Evolutionary conservation across 139 green algal species (phyloP), one percentile per base, ranked within the genome.

Genomic region (Astrephomene gubernaculifera): DNA sequence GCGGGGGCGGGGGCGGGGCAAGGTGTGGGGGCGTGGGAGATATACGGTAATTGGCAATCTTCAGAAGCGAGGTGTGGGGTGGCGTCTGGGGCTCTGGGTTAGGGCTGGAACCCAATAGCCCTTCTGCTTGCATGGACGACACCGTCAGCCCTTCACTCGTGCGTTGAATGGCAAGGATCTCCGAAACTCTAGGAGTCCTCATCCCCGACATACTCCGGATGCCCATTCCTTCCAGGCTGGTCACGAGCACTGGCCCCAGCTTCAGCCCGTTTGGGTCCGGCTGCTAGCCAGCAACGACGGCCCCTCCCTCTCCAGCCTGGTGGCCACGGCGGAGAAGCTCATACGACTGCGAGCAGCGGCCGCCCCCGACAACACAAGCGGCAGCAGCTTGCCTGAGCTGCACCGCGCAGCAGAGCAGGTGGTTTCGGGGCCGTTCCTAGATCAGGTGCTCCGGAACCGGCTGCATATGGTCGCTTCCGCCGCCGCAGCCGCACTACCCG

Each of bases 361-460:
- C 6, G 31, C 22, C 72, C n/a, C 52, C 71, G 44, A 12, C 71
- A 44, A 22, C 71, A 36, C n/a, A 19, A 22, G 45, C 14, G 68
- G 35, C 17, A 39, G 22, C 68, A 21, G 29, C 38, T 38, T 33
- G 65, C 33, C 19, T 10, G 68, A 1, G 7, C 38, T 57, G 68
- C 25, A 54, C 68, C 24, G 27, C 3, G 73, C 52, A 22, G 73
- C 73, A 31, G 31, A 65, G 39, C 25, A 53, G 60, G 76, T 83
- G 60, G 76, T 83, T 71, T 57, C 60, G 60, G 76, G 76, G 60
- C 76, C 41, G 76, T 21, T 84, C 29, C 43, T 75, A 44, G 61
- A n/a, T n/a, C n/a, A n/a, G 22, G 41, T 84, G 41, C 78, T 74
- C 36, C 43, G 63, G n/a, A 39, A 36, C 38, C 43, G 52, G 61